Conservation (phyloP, 768 basidiomycete species). For the Inosperma sp. region DNA sequence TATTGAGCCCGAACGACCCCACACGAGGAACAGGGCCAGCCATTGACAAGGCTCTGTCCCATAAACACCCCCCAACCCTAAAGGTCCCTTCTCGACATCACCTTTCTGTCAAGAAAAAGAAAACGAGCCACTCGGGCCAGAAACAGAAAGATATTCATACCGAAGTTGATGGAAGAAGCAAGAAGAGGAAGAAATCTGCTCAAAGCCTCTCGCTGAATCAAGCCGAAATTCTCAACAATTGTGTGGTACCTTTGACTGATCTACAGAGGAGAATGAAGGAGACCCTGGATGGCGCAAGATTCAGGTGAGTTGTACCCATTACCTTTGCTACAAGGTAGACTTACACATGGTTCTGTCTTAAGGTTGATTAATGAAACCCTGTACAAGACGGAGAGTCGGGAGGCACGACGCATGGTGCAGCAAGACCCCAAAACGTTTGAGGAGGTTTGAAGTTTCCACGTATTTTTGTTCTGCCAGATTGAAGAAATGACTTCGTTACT, state of each 20-base stretch:
- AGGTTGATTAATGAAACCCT: slow-evolving; percentile 91
- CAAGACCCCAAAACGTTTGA: slow-evolving; percentile 75
- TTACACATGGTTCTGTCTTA: not conserved
- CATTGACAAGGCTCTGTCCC: slow-evolving; percentile 52
- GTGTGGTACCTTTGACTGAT: slow-evolving; percentile 47
- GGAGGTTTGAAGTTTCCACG: slow-evolving; percentile 53
- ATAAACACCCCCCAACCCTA: slow-evolving; percentile 10
- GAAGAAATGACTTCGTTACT: not conserved
- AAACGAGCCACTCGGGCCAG: too few species aligned
- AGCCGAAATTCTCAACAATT: slow-evolving; percentile 17
- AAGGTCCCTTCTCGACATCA: slow-evolving; percentile 16
- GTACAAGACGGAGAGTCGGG: slow-evolving; percentile 78
- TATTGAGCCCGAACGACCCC: slow-evolving; percentile 36
- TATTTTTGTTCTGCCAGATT: not conserved
- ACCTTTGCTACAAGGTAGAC: not conserved
- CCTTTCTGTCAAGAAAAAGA: slow-evolving; percentile 15
- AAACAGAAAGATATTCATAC: too few species aligned
- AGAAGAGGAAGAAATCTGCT: too few species aligned
- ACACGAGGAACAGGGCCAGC: slow-evolving; percentile 41
- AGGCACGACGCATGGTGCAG: slow-evolving; percentile 78
- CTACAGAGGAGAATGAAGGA: slow-evolving; percentile 77
- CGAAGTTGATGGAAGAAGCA: too few species aligned
- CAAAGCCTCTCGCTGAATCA: too few species aligned
- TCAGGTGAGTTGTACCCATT: slow-evolving; percentile 52
- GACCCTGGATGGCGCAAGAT: slow-evolving; percentile 81